Evolutionary conservation across 2,329 filamentous ascomycete species (phyloP), one percentile per base, ranked within the genome.

Genomic region (Hymenoscyphus occultus): DNA sequence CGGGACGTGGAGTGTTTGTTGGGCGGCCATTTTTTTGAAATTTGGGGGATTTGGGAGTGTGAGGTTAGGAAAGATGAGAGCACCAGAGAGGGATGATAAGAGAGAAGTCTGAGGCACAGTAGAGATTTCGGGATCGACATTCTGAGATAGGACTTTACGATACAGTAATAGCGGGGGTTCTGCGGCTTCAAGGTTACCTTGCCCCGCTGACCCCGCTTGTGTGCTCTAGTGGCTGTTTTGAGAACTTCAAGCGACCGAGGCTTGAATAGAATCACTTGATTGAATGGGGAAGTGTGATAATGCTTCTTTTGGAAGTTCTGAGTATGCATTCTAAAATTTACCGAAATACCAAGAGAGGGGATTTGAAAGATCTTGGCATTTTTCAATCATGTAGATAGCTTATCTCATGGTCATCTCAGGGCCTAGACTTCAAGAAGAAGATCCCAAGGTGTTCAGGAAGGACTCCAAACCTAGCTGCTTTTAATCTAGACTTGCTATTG

Each of bases 181-280:
- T 28, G 48, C 48, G 48, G 48, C 19, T 51, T 51, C 48, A 28
- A 12, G 7, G 45, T 28, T 22, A 35, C 32, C 5, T 35, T 35
- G 32, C 45, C 45, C 45, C 45, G 45, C 45, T 51, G 45, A 51
- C 48, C 48, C 48, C 48, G 19, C 48, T 51, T 51, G 48, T 51
- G 9, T 19, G 45, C 45, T 51, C n/a, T 22, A 2, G 3, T 22
- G 5, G 45, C 10, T 22, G 9, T 28, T 28, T 13, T n/a, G n/a
- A n/a, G n/a, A n/a, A n/a, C n/a, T n/a, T n/a, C n/a, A 28, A 12
- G 48, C 2, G 12, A 22, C 48, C 48, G 48, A 51, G 48, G 48
- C 4, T 13, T n/a, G n/a, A n/a, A n/a, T n/a, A n/a, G n/a, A n/a
- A n/a, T n/a, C n/a, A n/a, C n/a, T n/a, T n/a, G n/a, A n/a, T n/a